Evolutionary conservation across 306 rosid genomes (phyloP).

Genomic region (Ceratonia siliqua): DNA sequence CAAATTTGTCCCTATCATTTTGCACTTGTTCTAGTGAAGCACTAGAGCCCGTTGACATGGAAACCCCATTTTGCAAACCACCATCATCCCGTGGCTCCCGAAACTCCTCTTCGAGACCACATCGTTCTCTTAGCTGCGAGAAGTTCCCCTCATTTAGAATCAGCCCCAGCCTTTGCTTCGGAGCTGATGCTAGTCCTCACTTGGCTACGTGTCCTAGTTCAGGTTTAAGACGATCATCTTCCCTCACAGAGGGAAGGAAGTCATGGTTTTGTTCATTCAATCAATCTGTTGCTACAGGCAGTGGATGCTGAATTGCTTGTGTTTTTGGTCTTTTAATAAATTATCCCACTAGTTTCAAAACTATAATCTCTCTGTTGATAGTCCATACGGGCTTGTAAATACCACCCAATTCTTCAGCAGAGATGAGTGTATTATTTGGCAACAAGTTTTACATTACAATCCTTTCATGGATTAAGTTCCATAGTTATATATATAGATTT

Average conservation of each 20-base stretch:
- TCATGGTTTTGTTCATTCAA: conserved; percentile 79
- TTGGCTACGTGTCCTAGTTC: conserved; percentile 54
- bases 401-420: no score
- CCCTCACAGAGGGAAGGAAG: conserved; percentile 57
- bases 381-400: no score
- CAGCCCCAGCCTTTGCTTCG: conserved; percentile 58
- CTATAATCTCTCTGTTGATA: no score
- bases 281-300: conserved; percentile 62
- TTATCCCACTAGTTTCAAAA: conserved; percentile 17
- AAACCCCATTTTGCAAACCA: conserved; percentile 67
- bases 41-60: conserved; percentile 48
- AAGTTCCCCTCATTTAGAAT: conserved; percentile 62
- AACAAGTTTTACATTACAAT: no score
- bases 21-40: conserved; percentile 67
- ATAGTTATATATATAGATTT: no score
- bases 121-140: conserved; percentile 71
- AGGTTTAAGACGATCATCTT: conserved; percentile 56
- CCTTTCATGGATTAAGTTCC: no score
- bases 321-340: background rate
- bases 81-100: conserved; percentile 46
- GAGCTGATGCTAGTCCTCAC: conserved; percentile 60
- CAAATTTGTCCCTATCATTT: conserved; percentile 66
- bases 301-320: conserved; percentile 54
- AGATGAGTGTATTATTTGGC: no score
- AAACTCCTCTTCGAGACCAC: conserved; percentile 43